A percentile compares a stretch with the other conserved stretches of the same genome.
Evolutionary conservation across 208 protist genomes (phyloP).

Genomic region (Tritrichomonas foetus): DNA sequence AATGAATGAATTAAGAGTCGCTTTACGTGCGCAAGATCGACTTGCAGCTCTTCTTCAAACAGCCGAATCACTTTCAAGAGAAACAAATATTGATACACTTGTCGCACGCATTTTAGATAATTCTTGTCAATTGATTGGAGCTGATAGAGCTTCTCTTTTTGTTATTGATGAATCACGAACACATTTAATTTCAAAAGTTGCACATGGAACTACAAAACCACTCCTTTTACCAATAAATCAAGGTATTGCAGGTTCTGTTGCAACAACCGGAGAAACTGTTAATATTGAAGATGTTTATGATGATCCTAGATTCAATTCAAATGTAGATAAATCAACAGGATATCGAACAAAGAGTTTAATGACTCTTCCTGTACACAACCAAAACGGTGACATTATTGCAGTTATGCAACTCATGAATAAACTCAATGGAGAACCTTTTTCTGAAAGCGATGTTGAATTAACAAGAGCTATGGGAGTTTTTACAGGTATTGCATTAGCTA

Average conservation of each 20-base stretch:
- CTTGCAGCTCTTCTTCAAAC: constrained; percentile 28
- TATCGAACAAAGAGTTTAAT: constrained; percentile 24
- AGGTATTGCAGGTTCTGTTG: constrained; percentile 37
- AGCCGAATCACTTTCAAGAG: constrained; percentile 30
- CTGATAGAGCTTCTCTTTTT: constrained; percentile 47
- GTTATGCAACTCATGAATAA: constrained; percentile 29
- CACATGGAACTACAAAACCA: background rate
- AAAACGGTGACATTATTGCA: background rate
- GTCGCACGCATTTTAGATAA: constrained; percentile 39
- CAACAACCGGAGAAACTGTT: constrained; percentile 11
- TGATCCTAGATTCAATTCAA: constrained; percentile 16
- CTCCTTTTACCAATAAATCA: background rate
- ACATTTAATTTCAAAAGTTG: constrained; percentile 33
- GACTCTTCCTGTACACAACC: constrained; percentile 23
- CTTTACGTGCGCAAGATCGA: background rate
- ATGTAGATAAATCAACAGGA: constrained; percentile 38
- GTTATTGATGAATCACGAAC: constrained; percentile 42
- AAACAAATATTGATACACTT: constrained; percentile 44
- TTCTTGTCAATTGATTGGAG: constrained; percentile 37
- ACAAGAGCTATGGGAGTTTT: constrained; percentile 18
- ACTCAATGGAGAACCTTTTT: background rate
- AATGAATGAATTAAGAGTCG: background rate
- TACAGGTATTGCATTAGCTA: constrained; percentile 27
- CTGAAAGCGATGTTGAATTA: background rate
- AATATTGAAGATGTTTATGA: constrained; percentile 38